phyloP scores from a whole-genome alignment of 148 eudicot species.

The Rhododendron williamsianum region DNA sequence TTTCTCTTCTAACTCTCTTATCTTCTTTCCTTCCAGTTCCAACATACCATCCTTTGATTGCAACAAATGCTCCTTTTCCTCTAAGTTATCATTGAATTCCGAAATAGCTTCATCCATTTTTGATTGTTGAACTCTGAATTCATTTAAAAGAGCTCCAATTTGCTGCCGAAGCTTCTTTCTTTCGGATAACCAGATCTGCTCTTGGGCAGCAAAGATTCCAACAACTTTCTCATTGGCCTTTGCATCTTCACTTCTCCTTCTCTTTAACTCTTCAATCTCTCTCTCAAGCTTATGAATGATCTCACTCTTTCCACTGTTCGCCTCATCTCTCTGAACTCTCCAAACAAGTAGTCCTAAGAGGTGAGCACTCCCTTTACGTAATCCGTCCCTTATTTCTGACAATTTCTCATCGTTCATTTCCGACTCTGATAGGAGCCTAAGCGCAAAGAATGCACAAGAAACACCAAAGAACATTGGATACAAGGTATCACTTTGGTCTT shows the following conservation, averaged over 20 bases:
- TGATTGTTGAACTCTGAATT: conserved; percentile 42
- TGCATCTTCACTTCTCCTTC: conserved; percentile 68
- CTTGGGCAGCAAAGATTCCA: conserved; percentile 71
- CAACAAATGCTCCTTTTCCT: conserved; percentile 37
- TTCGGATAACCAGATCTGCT: conserved; percentile 78
- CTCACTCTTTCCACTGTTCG: conserved; percentile 22
- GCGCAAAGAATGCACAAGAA: conserved; percentile 67
- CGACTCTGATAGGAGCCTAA: conserved; percentile 34
- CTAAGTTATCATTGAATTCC: conserved; percentile 48
- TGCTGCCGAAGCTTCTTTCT: conserved; percentile 60
- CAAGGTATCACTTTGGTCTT: conserved; percentile 45
- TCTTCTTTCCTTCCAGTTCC: conserved; percentile 47
- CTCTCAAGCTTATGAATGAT: conserved; percentile 47
- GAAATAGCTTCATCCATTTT: conserved; percentile 38
- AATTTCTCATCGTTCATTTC: conserved; percentile 31
- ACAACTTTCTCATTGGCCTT: conserved; percentile 88
- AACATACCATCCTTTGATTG: conserved; percentile 49
- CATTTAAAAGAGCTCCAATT: conserved; percentile 53
- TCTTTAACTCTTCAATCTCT: conserved; percentile 54
- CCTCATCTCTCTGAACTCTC: conserved; percentile 39
- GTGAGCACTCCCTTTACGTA: conserved; percentile 61
- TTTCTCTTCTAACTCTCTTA: conserved; percentile 51
- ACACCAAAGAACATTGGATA: conserved; percentile 70
- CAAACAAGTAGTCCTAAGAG: conserved; percentile 69
- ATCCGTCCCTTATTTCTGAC: conserved; percentile 41